Base-by-base conservation (phyloP, 257 asterid species). In the Nicotiana tabacum region DNA sequence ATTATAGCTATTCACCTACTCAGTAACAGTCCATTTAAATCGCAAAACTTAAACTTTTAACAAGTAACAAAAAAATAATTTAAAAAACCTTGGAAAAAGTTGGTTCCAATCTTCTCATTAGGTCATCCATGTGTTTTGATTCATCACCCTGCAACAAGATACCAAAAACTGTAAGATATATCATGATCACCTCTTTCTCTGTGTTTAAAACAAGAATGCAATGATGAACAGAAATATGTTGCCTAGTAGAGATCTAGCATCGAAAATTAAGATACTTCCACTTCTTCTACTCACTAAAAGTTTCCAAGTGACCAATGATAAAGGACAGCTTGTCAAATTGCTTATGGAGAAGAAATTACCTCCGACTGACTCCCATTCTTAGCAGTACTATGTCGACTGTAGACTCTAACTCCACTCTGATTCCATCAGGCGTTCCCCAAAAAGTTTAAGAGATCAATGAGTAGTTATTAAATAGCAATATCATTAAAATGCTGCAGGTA, bases 81-180 rank as follows among this genome's bases (percentile, higher is more conserved):
- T 3, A 10, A 12, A 51, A 62, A 84, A 95, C 97, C 99, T 94
- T 90, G 17, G 94, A 92, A 87, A 89, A 84, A 87, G 90, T 83
- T 76, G 96, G 94, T 69, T 87, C 82, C 62, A 92, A 85, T 89
- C 92, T 89, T 81, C 78, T 88, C 48, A 91, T 80, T 80, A 91
- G 88, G 79, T 89, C 90, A 83, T 92, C 93, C 79, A 90, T 81
- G 57, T 88, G 92, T 55, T 83, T 84, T 76, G 98, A 88, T 74
- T 85, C 86, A 66, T 82, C 85, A 43, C 80, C 93, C 98, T 92
- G 88, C 81, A 84, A 83, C 81, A 29, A 76, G 15, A 81, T 81
- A 58, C 67, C 8, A 24, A 48, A 66, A 46, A 67, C 78, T 33
- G 67, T 81, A 37, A 81, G 78, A 30, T 21, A 6, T 5, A 17